phyloP scores from a whole-genome alignment of 2,329 filamentous ascomycete species.

The Ophiostoma triangulosporum region DNA sequence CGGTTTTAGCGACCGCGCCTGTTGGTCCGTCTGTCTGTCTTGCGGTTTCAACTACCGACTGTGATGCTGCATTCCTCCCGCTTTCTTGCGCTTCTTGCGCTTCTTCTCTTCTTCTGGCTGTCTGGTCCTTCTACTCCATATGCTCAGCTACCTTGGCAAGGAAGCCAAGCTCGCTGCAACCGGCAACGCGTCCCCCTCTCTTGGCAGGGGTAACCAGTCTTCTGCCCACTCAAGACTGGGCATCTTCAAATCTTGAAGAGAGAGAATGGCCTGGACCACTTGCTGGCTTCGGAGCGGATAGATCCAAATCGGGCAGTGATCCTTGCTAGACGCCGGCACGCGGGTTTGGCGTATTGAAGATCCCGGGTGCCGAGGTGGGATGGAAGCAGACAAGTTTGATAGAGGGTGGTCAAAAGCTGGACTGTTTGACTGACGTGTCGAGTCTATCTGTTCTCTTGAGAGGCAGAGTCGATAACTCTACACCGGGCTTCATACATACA shows the following conservation, averaged over 20 bases:
- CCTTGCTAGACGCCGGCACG: not conserved
- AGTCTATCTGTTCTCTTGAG: no score
- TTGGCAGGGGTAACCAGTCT: not conserved
- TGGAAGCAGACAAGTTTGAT: not conserved
- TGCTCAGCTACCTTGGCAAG: not conserved
- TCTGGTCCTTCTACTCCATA: not conserved
- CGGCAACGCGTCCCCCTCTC: constrained; percentile 1
- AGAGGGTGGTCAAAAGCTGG: no score
- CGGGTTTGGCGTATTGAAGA: not conserved
- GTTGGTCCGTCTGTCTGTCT: no score
- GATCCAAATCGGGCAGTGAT: not conserved
- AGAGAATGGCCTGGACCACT: not conserved
- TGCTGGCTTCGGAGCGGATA: not conserved
- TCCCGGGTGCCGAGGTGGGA: not conserved
- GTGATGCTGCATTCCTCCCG: not conserved
- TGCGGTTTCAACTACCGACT: no score
- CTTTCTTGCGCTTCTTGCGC: no score
- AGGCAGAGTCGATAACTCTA: no score
- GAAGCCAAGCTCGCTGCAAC: not conserved
- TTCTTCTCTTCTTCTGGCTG: no score
- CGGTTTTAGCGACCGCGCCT: no score
- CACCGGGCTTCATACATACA: no score
- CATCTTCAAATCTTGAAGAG: not conserved
- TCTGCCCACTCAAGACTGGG: not conserved
- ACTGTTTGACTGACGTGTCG: no score